Conservation (phyloP, 2,329 filamentous ascomycete species). For the Ophiostoma novo-ulmi region DNA sequence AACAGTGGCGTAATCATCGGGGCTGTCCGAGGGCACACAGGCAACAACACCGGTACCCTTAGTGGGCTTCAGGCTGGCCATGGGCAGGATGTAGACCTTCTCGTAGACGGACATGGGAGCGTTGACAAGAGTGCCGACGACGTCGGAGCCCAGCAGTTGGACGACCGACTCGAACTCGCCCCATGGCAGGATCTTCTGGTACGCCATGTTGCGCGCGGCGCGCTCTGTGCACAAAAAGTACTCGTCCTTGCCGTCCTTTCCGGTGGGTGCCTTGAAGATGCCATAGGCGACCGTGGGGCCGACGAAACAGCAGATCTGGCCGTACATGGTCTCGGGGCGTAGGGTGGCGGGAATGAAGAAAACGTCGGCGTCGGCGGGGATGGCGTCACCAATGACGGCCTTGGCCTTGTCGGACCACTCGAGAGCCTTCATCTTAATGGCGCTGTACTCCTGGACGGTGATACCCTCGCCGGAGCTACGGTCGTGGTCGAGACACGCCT, state of each 20-base stretch:
- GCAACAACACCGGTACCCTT: slow-evolving; percentile 98
- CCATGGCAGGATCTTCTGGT: slow-evolving; percentile 76
- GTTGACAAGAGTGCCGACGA: slow-evolving; percentile 82
- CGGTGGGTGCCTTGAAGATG: slow-evolving; percentile 58
- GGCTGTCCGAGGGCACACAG: slow-evolving; percentile 90
- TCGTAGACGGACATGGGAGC: slow-evolving; percentile 84
- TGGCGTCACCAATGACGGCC: slow-evolving; percentile 65
- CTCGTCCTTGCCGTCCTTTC: slow-evolving; percentile 53
- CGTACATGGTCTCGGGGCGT: slow-evolving; percentile 96
- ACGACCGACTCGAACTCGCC: slow-evolving; percentile 63
- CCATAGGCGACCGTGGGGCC: slow-evolving; percentile 86
- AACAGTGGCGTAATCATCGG: slow-evolving; percentile 89
- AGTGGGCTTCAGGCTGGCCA: slow-evolving; percentile 85
- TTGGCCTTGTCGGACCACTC: slow-evolving; percentile 79
- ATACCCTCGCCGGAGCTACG: slow-evolving; percentile 75
- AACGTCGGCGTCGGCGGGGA: slow-evolving; percentile 72
- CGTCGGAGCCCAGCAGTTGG: slow-evolving; percentile 69
- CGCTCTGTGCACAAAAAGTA: slow-evolving; percentile 58
- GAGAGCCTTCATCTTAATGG: slow-evolving; percentile 82
- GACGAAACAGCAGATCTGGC: slow-evolving; percentile 93
- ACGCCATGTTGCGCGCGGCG: slow-evolving; percentile 91
- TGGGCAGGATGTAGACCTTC: slow-evolving; percentile 82
- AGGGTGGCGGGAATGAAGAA: slow-evolving; percentile 91
- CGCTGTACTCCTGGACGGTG: slow-evolving; percentile 85
- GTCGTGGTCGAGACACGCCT: slow-evolving; percentile 85